These are phyloP conservation scores for Botrytis tulipae DNA, from an alignment of 2,329 filamentous ascomycete species.

Conservation along the genomic window DNA sequence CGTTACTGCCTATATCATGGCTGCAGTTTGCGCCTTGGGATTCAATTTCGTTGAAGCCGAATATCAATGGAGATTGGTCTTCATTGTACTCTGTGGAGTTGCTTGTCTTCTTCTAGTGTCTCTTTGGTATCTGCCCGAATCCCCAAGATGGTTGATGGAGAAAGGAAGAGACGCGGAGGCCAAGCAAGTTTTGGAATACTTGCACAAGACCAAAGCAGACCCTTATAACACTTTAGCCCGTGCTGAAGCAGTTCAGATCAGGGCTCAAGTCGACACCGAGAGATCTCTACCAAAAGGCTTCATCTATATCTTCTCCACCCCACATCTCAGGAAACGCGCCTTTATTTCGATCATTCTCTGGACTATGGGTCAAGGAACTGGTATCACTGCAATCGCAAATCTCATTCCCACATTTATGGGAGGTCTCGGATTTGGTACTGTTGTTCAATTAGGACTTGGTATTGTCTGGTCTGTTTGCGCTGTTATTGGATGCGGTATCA, in stretches of 20 bases:
- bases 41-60: slow-evolving; percentile 7
- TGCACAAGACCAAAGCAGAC: slow-evolving; percentile 17
- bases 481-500: slow-evolving; percentile 6
- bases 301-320: slow-evolving; percentile 16
- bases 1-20: slow-evolving; percentile 34
- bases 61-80: slow-evolving; percentile 16
- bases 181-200: slow-evolving; percentile 24
- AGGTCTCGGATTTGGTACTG: slow-evolving; percentile 12
- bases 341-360: slow-evolving; percentile 12
- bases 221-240: slow-evolving; percentile 5
- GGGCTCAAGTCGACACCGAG: slow-evolving; percentile 6
- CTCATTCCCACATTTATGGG: slow-evolving; percentile 15
- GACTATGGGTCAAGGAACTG: slow-evolving; percentile 15
- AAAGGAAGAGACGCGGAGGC: slow-evolving; percentile 24
- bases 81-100: slow-evolving; percentile 7
- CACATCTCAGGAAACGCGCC: slow-evolving; percentile 12
- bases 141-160: slow-evolving; percentile 49
- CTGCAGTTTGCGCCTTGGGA: slow-evolving; percentile 21
- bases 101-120: slow-evolving; percentile 29
- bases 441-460: slow-evolving; percentile 1
- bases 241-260: slow-evolving; percentile 12
- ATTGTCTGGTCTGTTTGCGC: slow-evolving; percentile 8
- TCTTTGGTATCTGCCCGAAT: slow-evolving; percentile 66
- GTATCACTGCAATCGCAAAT: slow-evolving; percentile 15
- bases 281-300: slow-evolving; percentile 12